phyloP scores from a whole-genome alignment of 352 stramenopile species.

The Phytophthora quininea region DNA sequence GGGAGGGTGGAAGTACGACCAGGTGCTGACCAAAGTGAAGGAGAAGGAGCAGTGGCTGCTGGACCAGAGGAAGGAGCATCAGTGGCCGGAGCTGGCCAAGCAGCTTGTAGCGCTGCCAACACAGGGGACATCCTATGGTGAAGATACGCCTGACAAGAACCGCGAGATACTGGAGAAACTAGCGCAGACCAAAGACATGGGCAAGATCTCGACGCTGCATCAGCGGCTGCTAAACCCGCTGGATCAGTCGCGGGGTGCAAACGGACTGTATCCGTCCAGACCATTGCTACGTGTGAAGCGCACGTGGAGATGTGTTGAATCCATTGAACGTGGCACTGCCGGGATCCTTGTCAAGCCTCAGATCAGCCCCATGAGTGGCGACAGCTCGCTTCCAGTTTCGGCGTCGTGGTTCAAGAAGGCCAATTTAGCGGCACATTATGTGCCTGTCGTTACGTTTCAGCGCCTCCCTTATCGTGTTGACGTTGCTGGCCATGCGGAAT shows the following conservation, averaged over 20 bases:
- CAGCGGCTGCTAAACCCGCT: constrained; percentile 72
- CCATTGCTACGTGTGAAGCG: constrained; percentile 82
- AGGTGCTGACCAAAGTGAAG: constrained; percentile 53
- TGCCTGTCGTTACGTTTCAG: constrained; percentile 81
- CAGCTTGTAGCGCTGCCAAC: constrained; percentile 42
- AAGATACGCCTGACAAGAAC: constrained; percentile 17
- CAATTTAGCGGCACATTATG: constrained; percentile 75
- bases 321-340: constrained; percentile 70
- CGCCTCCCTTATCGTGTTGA: constrained; percentile 43
- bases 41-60: constrained; percentile 68
- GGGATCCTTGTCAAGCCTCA: constrained; percentile 91
- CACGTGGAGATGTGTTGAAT: constrained; percentile 86
- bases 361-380: constrained; percentile 90
- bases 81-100: constrained; percentile 61
- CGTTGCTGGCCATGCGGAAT: constrained; percentile 36
- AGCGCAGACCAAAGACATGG: constrained; percentile 49
- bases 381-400: constrained; percentile 81
- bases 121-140: constrained; percentile 10
- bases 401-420: constrained; percentile 90
- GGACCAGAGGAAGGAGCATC: constrained; percentile 58
- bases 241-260: constrained; percentile 62
- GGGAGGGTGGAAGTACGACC: constrained; percentile 77
- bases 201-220: constrained; percentile 52
- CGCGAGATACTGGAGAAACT: constrained; percentile 31
- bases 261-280: constrained; percentile 59